Percentiles rank a stretch among this genome's conserved stretches.
Conservation (phyloP, 306 rosid species). For the Cicer judaicum region DNA sequence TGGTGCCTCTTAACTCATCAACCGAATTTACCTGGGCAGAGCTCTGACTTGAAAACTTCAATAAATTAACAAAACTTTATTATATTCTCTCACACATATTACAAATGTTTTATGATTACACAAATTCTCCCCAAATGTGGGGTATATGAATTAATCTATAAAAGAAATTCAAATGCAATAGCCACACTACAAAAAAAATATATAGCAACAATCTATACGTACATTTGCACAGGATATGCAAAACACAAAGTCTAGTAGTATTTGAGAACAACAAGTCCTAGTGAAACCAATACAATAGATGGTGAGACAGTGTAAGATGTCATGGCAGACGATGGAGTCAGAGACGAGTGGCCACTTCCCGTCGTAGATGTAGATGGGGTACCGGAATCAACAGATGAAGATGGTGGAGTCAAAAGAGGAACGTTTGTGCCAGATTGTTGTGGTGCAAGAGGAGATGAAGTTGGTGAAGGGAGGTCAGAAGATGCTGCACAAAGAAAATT, state of each 20-base stretch:
- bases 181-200: slow-evolving; percentile 38
- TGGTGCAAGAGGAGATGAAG: slow-evolving; percentile 64
- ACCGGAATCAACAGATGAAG: slow-evolving; percentile 55
- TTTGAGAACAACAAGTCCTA: slow-evolving; percentile 51
- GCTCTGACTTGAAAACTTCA: no score
- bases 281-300: slow-evolving; percentile 51
- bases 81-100: not conserved
- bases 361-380: slow-evolving; percentile 55
- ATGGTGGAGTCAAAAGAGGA: slow-evolving; percentile 51
- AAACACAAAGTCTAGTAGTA: slow-evolving; percentile 43
- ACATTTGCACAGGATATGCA: not conserved
- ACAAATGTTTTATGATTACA: slow-evolving; percentile 22
- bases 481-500: slow-evolving; percentile 55
- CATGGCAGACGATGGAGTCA: slow-evolving; percentile 67
- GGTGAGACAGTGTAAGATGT: slow-evolving; percentile 51
- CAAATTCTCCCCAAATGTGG: slow-evolving; percentile 38
- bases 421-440: slow-evolving; percentile 47
- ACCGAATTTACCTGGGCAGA: no score
- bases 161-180: slow-evolving; percentile 14
- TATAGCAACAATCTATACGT: slow-evolving; percentile 12
- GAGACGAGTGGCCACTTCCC: slow-evolving; percentile 63
- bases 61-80: slow-evolving; percentile 6
- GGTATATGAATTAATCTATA: slow-evolving; percentile 30
- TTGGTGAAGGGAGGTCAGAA: slow-evolving; percentile 51
- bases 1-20: no score